Percentiles rank a stretch among this genome's conserved stretches.
Evolutionary conservation across 495 filamentous ascomycete species (phyloP).

Genomic region (Filosporella fistucella): DNA sequence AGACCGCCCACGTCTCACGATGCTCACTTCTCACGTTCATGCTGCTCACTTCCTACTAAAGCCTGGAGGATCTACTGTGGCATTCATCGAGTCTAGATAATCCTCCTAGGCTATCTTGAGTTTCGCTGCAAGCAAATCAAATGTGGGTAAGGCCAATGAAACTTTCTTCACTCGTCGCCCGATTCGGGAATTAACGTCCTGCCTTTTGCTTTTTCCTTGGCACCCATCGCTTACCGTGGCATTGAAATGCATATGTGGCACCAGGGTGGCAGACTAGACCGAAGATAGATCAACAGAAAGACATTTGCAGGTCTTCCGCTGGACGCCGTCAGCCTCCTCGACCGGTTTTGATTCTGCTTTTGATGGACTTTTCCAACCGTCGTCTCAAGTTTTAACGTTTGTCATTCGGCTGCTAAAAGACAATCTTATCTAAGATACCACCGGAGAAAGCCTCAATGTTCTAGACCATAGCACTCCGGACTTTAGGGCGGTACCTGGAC

Average conservation of each 20-base stretch:
- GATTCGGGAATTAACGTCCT: slow-evolving; percentile 1
- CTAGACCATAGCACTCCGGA: background rate
- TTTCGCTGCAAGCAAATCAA: background rate
- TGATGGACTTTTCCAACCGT: background rate
- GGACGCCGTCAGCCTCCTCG: too few relatives aligned
- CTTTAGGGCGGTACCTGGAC: background rate
- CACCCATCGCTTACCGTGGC: background rate
- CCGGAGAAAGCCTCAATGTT: slow-evolving; percentile 1
- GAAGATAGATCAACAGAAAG: too few relatives aligned
- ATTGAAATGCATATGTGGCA: slow-evolving; percentile 1
- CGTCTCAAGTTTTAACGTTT: slow-evolving; percentile 5
- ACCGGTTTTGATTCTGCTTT: too few relatives aligned
- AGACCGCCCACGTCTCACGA: background rate
- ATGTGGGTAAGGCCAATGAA: background rate
- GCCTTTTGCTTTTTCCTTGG: slow-evolving; percentile 1
- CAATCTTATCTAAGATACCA: background rate
- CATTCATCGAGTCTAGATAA: background rate
- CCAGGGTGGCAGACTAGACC: background rate
- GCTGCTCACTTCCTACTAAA: too few relatives aligned
- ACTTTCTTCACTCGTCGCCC: too few relatives aligned
- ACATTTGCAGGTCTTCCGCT: too few relatives aligned
- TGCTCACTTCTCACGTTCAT: background rate
- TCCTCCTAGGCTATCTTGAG: background rate
- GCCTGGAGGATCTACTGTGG: too few relatives aligned
- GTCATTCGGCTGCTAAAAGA: background rate